Base-by-base conservation (phyloP, 1,284 basidiomycete species). In the Gastroboletus turbinatus region DNA sequence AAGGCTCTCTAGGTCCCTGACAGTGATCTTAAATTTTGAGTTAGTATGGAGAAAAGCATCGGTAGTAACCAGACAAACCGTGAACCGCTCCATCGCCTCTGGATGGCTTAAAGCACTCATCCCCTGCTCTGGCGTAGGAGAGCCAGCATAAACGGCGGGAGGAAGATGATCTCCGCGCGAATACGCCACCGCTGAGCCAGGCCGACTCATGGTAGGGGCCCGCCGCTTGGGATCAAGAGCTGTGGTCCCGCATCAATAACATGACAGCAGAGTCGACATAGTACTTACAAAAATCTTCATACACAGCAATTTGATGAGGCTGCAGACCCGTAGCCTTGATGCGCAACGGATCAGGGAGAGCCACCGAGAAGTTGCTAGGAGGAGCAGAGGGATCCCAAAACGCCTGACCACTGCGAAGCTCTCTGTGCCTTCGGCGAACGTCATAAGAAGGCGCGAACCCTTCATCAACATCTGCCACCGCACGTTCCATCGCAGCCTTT, bases 401-500 rank as follows among this genome's bases (percentile, higher is more conserved):
- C 1, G 86, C 80, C 66, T 92, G 90, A 2, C 78, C 79, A 45
- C 75, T 82, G 13, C 86, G 87, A 67, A 85, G 79, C 81, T 96
- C 93, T 58, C 92, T 85, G 73, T 98, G 95, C 53, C 92, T 88
- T 61, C 93, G 86, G 56, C 97, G 84, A 47, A 83, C 80, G 40
- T 94, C 88, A 68, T 95, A 98, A 13, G 94, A 90, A 30, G 82
- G 68, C 5, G 85, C 81, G 58, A 99, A 91, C 35, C 87, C 87
- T 62, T 96, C 94, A 69, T 99, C 97, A 19, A 98, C 92, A 67
- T 99, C 97, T n/a, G 87, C 82, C 50, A 94, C 83, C 1, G 96
- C 96, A 63, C 95, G 88, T 67, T 99, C 96, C 92, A 98, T 98
- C 1, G 97, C 97, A 9, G 96, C 96, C 71, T 94, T 96, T 75